A percentile compares a stretch with the other conserved stretches of the same genome.
These are phyloP conservation scores for Rhizopogon salebrosus DNA, from an alignment of 768 basidiomycete species.

Conservation along the genomic window DNA sequence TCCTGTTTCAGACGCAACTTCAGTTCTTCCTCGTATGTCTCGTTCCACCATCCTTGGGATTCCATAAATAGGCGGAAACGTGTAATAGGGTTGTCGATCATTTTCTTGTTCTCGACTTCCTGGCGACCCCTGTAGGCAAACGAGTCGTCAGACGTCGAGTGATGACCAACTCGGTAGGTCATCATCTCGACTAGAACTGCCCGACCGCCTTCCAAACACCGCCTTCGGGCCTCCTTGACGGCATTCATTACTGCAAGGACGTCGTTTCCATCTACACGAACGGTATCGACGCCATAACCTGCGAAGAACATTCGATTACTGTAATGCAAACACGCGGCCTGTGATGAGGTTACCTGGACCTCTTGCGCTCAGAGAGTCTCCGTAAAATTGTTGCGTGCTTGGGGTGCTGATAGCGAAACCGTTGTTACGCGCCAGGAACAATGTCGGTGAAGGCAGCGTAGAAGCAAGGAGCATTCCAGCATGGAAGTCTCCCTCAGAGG, in stretches of 20 bases:
- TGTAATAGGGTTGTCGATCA: constrained; percentile 83
- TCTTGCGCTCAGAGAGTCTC: constrained; percentile 88
- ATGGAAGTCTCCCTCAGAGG: constrained; percentile 94
- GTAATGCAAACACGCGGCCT: neutral
- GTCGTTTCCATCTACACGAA: constrained; percentile 94
- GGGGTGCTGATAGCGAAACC: constrained; percentile 96
- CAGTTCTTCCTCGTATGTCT: constrained; percentile 64
- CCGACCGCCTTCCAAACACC: constrained; percentile 72
- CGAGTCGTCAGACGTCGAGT: constrained; percentile 93
- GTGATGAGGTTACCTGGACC: constrained; percentile 53
- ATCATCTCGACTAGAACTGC: constrained; percentile 87
- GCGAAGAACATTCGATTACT: neutral
- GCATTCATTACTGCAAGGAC: constrained; percentile 76
- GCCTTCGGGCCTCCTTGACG: constrained; percentile 62
- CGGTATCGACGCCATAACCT: constrained; percentile 80
- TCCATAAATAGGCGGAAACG: constrained; percentile 87
- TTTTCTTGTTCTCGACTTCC: constrained; percentile 89
- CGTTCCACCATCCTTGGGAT: constrained; percentile 79
- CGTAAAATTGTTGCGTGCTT: constrained; percentile 81
- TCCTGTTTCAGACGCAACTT: constrained; percentile 64
- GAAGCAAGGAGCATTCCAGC: constrained; percentile 82
- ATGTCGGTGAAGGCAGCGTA: constrained; percentile 65
- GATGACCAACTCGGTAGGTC: constrained; percentile 93
- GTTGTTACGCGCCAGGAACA: constrained; percentile 78
- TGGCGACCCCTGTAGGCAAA: constrained; percentile 87